A percentile compares a stretch with the other conserved stretches of the same genome.
Conservation (phyloP, 345 rosid genomes). For the Populus pruinosa region DNA sequence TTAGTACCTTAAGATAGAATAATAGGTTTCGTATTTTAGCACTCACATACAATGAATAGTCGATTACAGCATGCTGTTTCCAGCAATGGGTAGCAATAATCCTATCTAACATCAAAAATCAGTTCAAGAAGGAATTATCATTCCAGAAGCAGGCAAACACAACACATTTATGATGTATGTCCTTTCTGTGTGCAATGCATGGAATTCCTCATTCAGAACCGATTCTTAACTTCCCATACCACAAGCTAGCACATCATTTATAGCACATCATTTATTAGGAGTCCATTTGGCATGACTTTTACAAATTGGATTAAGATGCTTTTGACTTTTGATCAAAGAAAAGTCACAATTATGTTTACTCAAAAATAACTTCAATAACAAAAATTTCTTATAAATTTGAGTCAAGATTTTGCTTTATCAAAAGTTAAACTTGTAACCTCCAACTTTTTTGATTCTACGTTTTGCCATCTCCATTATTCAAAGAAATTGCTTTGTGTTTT, state of each 20-base stretch:
- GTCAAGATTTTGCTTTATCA: neutral
- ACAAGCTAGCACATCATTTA: neutral
- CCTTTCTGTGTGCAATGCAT: neutral
- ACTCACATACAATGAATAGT: neutral
- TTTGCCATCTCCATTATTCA: neutral
- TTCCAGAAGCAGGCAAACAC: neutral
- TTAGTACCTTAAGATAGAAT: neutral
- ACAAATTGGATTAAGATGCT: neutral
- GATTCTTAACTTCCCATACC: neutral
- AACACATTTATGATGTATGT: neutral
- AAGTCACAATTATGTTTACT: neutral
- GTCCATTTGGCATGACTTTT: neutral
- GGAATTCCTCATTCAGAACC: neutral
- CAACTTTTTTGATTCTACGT: neutral
- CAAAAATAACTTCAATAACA: too few relatives aligned
- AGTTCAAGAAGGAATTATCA: neutral
- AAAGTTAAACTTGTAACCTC: neutral
- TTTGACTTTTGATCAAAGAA: neutral
- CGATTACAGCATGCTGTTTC: neutral
- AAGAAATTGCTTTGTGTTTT: neutral
- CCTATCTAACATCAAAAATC: neutral
- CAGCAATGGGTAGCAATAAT: neutral
- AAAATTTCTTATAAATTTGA: neutral
- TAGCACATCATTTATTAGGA: neutral
- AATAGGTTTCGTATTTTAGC: neutral